Base-by-base conservation (phyloP, 176 grass and related monocot genomes). In the Musa itinerans region DNA sequence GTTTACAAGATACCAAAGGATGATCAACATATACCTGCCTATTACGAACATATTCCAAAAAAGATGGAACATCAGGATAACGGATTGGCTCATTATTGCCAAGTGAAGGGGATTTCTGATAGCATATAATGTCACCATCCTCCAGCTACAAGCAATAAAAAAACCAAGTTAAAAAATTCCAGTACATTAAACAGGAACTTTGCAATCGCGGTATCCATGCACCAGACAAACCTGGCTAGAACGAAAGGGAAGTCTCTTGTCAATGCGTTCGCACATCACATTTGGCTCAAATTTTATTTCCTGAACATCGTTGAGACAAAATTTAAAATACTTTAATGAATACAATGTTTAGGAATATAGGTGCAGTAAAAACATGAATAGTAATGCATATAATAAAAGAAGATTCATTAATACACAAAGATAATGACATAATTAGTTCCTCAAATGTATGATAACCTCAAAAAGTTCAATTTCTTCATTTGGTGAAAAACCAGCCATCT, bases 41-140 rank as follows among this genome's bases (percentile, higher is more conserved):
- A 73, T 76, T 81, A 79, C 15, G 59, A 59, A 85, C 25, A 68
- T 82, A 81, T 53, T 85, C 20, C 48, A 89, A 67, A 75, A 89
- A 89, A 11, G 62, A 73, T 54, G 2, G 3, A 76, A 89, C 72
- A 74, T 65, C n/a, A 74, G 76, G 80, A 78, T 82, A 85, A 54
- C 67, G 78, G n/a, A 59, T 22, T 69, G 16, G 69, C 19, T 58
- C 51, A 20, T 67, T 61, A 23, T 71, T n/a, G 26, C 53, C 48
- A 29, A 21, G 0, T 50, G 54, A 74, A 0, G 27, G 2, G 1
- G 9, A 68, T 80, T 83, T 89, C 52, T 89, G 83, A 57, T 85
- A 89, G 69, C 87, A 89, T 65, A 89, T 89, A 71, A 89, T 85
- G 54, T 89, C 87, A 27, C 83, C 87, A 16, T 17, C 80, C 58